A percentile compares a stretch with the other conserved stretches of the same genome.
Evolutionary conservation across 2,329 filamentous ascomycete species (phyloP).

Genomic region (Tolypocladium ophioglossoides): DNA sequence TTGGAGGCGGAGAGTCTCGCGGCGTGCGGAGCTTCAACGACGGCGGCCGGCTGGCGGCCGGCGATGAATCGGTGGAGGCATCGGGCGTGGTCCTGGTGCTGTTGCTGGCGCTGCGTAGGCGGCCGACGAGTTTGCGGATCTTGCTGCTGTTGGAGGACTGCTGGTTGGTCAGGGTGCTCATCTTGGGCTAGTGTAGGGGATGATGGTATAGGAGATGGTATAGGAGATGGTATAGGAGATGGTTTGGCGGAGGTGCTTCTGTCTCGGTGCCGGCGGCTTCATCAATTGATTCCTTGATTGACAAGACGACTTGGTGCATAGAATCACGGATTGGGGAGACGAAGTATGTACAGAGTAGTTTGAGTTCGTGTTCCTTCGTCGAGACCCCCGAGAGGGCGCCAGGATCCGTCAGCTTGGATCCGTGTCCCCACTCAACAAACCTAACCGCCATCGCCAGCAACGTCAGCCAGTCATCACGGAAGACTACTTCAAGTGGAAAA

Average conservation of each 20-base stretch:
- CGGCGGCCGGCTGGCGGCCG: not conserved
- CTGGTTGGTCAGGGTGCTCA: not conserved
- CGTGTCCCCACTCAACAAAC: not conserved
- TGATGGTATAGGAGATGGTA: too few relatives aligned
- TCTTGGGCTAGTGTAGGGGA: too few relatives aligned
- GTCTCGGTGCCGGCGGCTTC: not conserved
- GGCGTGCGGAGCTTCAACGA: not conserved
- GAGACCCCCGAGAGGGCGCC: not conserved
- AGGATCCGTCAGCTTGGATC: not conserved
- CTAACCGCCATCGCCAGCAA: not conserved
- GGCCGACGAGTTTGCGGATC: constrained; percentile 7
- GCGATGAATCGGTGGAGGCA: not conserved
- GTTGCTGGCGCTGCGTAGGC: constrained; percentile 5
- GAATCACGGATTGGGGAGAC: not conserved
- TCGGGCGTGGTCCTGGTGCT: not conserved
- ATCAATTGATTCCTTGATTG: too few relatives aligned
- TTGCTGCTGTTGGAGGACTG: not conserved
- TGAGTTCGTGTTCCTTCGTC: not conserved
- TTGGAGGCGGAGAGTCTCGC: not conserved
- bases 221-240: not conserved
- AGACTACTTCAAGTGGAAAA: not conserved
- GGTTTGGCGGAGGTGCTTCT: not conserved
- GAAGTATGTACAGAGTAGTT: too few relatives aligned
- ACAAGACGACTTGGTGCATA: too few relatives aligned
- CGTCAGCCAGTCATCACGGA: not conserved